Percentiles rank a stretch among this genome's conserved stretches.
Evolutionary conservation across 768 basidiomycete species (phyloP).

Genomic region (Coprinopsis strossmayeri): DNA sequence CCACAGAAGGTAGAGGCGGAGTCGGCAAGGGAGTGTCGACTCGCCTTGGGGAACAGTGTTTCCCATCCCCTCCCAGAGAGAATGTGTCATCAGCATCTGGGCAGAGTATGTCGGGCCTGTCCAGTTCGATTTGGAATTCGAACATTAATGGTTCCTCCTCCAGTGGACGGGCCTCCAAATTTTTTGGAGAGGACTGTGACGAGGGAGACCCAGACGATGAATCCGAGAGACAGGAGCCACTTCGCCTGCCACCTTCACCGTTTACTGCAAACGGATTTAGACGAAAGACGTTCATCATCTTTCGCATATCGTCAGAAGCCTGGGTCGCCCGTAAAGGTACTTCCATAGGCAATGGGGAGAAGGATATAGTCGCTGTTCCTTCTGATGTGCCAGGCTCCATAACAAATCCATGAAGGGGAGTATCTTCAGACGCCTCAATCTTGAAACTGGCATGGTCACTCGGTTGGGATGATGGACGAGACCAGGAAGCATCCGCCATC

Average conservation of each 20-base stretch:
- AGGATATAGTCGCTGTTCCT: not conserved
- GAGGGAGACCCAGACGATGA: conserved; percentile 9
- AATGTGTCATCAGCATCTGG: conserved; percentile 4
- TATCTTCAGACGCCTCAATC: not conserved
- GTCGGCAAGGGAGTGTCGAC: conserved; percentile 7
- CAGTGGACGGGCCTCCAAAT: conserved; percentile 50
- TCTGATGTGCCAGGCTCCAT: conserved; percentile 5
- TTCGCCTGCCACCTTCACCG: conserved; percentile 17
- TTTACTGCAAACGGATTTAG: conserved; percentile 74
- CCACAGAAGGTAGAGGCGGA: not conserved
- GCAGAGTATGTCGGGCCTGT: not conserved
- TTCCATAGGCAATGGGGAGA: conserved; percentile 35
- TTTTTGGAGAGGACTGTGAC: conserved; percentile 7
- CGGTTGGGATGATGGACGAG: not conserved
- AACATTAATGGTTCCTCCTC: conserved; percentile 55
- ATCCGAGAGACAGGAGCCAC: conserved; percentile 6
- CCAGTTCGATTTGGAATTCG: conserved; percentile 55
- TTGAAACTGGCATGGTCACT: not conserved
- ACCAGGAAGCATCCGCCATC: not conserved
- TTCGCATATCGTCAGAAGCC: conserved; percentile 61
- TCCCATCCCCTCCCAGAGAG: conserved; percentile 1
- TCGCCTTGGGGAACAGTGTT: no score
- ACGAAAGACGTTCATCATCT: conserved; percentile 74
- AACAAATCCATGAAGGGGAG: conserved; percentile 1
- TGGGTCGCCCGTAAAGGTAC: conserved; percentile 75